phyloP scores from a whole-genome alignment of 2,329 filamentous ascomycete genomes.

The Fusarium sororula region DNA sequence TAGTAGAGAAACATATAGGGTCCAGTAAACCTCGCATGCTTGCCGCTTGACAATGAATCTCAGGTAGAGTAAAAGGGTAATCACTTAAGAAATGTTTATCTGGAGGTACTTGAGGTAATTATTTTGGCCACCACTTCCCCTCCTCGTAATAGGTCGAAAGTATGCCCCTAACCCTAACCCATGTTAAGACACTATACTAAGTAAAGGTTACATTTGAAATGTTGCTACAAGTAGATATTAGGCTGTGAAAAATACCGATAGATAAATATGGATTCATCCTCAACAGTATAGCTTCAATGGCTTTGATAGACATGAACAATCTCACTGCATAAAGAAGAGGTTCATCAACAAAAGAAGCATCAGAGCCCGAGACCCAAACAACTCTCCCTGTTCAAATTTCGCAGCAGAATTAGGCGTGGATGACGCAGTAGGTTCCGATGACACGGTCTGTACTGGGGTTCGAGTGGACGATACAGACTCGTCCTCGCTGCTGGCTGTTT shows the following conservation, averaged over 20 bases:
- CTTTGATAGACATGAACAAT: rapidly evolving
- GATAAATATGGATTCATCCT: background rate
- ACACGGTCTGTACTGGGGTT: background rate
- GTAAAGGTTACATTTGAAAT: rapidly evolving
- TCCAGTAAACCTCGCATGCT: background rate
- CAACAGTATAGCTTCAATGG: background rate
- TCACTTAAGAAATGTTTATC: background rate
- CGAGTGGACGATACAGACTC: background rate
- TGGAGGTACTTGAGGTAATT: too few relatives aligned
- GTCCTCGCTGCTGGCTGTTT: background rate
- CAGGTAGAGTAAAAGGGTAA: background rate
- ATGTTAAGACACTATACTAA: rapidly evolving
- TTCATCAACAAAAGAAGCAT: background rate
- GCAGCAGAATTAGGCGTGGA: background rate
- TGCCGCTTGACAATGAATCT: too few relatives aligned
- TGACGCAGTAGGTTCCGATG: background rate
- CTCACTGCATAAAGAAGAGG: background rate
- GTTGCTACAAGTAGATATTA: rapidly evolving
- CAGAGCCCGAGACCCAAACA: background rate
- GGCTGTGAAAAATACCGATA: rapidly evolving
- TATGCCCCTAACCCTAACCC: too few relatives aligned
- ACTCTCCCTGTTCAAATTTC: rapidly evolving
- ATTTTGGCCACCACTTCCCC: background rate
- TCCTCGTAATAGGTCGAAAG: rapidly evolving
- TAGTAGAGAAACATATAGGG: background rate